Base-by-base conservation (phyloP, 2,329 filamentous ascomycete genomes). In the Fusarium pseudograminearum region DNA sequence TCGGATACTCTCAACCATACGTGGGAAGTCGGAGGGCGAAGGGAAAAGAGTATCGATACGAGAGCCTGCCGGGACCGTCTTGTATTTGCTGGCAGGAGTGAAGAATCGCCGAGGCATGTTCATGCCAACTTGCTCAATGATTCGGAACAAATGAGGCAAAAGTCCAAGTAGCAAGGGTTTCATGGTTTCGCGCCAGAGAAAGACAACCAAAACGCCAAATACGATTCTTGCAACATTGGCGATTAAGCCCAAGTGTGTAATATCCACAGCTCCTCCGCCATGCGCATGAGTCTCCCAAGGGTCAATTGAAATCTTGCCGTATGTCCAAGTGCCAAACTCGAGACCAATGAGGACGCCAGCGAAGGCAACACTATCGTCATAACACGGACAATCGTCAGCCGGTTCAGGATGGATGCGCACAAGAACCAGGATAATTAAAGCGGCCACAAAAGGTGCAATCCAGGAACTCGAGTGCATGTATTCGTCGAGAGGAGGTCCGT, bases 311-410 rank as follows among this genome's bases (percentile, higher is more conserved):
- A 89, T 89, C 57, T 85, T 86, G 3, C 87, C 86, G 73, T 92
- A 93, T 74, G 94, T 92, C 95, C 94, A 98, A 10, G 89, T 91
- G 12, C 92, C 95, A 63, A 92, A 81, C 74, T 97, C 91, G 47
- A 93, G 83, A 0, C 96, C 96, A 73, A 98, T 92, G 57, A 97
- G 86, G 24, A 98, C 94, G 3, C 93, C 95, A 22, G 93, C 91
- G 80, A 98, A 98, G 5, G 94, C 91, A 50, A 98, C 93, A 73
- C 93, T 97, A 80, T 98, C 95, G 77, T 98, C 95, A 77, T 97
- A 98, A 79, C 95, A 98, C 7, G 95, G 95, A 73, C 96, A 99
- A 78, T 98, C 93, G 78, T 99, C 96, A 2, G 94, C 96, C 1
- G 96, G 96, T 76, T 99, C 96, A 0, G 96, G 96, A 76, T 99